Evolutionary conservation across 441 rosid genomes (phyloP).

Genomic region (Heliophila coronopifolia): DNA sequence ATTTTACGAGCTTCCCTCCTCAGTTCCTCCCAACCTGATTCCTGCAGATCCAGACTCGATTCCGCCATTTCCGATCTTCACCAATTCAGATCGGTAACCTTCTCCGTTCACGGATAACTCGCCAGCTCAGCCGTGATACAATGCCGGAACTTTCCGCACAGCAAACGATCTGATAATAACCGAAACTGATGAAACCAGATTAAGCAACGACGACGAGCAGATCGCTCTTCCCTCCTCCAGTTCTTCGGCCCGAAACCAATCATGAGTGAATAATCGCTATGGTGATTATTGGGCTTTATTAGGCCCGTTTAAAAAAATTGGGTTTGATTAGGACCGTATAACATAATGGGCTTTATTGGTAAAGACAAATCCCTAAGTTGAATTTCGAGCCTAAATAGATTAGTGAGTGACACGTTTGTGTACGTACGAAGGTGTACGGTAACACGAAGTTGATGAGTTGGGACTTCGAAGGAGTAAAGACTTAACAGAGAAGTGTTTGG

Average conservation of each 20-base stretch:
- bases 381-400: neutral
- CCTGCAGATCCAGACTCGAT: constrained; percentile 68
- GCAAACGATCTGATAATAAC: constrained; percentile 16
- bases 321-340: no score
- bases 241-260: constrained; percentile 10
- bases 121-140: constrained; percentile 15
- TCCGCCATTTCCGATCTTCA: constrained; percentile 43
- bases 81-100: constrained; percentile 15
- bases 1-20: constrained; percentile 84
- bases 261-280: no score
- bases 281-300: no score
- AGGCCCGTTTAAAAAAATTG: neutral
- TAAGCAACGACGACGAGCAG: neutral
- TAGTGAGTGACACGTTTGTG: neutral
- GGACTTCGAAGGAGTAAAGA: neutral
- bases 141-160: constrained; percentile 15
- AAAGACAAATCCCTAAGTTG: no score
- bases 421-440: constrained; percentile 1
- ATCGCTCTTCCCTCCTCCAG: constrained; percentile 19
- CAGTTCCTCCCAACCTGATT: constrained; percentile 94
- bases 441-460: constrained; percentile 5
- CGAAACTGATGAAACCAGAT: neutral
- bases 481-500: neutral
- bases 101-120: neutral
- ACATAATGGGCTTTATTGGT: no score